A percentile compares a stretch with the other conserved stretches of the same genome.
Evolutionary conservation across 2,329 filamentous ascomycete genomes (phyloP).

Genomic region (Sclerotinia nivalis): DNA sequence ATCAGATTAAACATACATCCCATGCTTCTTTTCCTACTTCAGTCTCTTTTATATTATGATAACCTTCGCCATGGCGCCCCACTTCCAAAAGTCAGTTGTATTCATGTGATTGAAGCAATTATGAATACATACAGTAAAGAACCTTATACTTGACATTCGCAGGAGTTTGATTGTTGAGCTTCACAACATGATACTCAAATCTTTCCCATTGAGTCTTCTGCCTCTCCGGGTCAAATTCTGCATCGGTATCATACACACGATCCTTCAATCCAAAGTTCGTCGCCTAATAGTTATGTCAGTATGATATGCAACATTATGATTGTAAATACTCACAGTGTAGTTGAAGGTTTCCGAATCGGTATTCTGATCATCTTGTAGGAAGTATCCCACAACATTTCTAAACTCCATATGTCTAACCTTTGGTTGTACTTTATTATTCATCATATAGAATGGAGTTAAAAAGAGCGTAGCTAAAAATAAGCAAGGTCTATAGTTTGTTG

Average conservation of each 20-base stretch:
- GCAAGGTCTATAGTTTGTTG: constrained; percentile 29
- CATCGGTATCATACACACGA: constrained; percentile 57
- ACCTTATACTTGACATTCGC: constrained; percentile 61
- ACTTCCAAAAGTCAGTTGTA: constrained; percentile 41
- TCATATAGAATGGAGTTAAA: constrained; percentile 33
- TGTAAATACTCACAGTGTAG: constrained; percentile 64
- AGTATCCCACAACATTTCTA: constrained; percentile 61
- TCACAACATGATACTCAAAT: constrained; percentile 58
- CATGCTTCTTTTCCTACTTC: constrained; percentile 69
- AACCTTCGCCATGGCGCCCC: constrained; percentile 70
- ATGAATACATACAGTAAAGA: constrained; percentile 49
- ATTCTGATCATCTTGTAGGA: constrained; percentile 61
- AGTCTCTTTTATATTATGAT: constrained; percentile 62
- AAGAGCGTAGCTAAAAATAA: constrained; percentile 35
- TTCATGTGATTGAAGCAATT: constrained; percentile 13
- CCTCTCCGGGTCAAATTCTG: constrained; percentile 45
- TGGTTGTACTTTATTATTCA: constrained; percentile 30
- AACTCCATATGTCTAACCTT: constrained; percentile 46
- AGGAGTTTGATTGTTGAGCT: constrained; percentile 52
- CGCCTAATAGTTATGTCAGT: constrained; percentile 46
- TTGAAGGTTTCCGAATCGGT: constrained; percentile 62
- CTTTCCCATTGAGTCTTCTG: constrained; percentile 61
- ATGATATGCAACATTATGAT: constrained; percentile 45
- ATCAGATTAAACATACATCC: constrained; percentile 54
- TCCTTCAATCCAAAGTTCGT: constrained; percentile 67